Conservation (phyloP, 768 basidiomycete genomes). For the Gautieria morchelliformis region DNA sequence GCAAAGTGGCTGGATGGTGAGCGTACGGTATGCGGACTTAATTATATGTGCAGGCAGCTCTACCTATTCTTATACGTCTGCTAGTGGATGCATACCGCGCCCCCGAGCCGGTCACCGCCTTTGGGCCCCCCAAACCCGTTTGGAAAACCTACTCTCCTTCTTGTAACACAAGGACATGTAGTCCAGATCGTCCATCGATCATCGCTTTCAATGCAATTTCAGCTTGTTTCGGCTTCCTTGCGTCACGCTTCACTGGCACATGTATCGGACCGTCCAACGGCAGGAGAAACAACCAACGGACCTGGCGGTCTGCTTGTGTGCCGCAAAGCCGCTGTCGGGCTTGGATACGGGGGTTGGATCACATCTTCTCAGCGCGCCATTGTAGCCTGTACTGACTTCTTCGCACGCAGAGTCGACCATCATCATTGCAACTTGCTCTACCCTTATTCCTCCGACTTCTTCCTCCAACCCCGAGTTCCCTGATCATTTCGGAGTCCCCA, state of each 20-base stretch:
- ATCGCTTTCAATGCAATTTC: conserved; percentile 40
- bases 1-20: no score
- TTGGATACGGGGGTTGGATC: conserved; percentile 45
- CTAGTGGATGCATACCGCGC: conserved; percentile 44
- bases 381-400: not conserved
- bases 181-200: conserved; percentile 31
- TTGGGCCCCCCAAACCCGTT: conserved; percentile 48
- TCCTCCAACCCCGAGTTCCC: conserved; percentile 19
- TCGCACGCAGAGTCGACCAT: conserved; percentile 40
- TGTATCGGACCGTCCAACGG: not conserved
- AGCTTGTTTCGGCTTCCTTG: conserved; percentile 36
- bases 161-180: conserved; percentile 56
- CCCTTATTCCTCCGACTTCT: conserved; percentile 33
- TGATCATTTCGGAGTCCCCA: conserved; percentile 35
- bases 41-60: not conserved
- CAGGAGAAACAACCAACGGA: conserved; percentile 17
- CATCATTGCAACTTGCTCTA: conserved; percentile 52
- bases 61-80: not conserved
- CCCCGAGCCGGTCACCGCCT: conserved; percentile 44
- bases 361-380: no score
- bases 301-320: conserved; percentile 38
- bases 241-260: conserved; percentile 30
- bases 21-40: no score
- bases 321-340: conserved; percentile 46
- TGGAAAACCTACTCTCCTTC: conserved; percentile 44